Percentiles rank a stretch among this genome's conserved stretches.
These are phyloP conservation scores for Intubia oerlemansii DNA, from an alignment of 2,329 filamentous ascomycete species.

Conservation along the genomic window DNA sequence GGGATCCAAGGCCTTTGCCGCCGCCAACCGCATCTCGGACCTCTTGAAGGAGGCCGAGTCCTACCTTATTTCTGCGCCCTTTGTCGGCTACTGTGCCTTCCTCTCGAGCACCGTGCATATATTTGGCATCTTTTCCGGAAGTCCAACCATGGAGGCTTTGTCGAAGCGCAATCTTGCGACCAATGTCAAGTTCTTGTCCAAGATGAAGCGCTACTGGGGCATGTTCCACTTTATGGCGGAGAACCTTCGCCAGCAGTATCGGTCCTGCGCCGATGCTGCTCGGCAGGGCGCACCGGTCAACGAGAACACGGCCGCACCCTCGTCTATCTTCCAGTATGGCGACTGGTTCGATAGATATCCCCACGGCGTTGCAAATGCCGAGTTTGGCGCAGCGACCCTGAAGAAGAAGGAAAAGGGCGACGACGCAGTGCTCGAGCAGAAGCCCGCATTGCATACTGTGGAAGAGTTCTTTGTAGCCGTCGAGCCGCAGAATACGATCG, in stretches of 20 bases:
- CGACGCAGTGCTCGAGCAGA: constrained; percentile 78
- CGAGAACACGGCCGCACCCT: constrained; percentile 20
- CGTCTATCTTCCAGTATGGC: constrained; percentile 75
- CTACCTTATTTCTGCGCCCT: constrained; percentile 69
- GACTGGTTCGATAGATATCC: constrained; percentile 97
- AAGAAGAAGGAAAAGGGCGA: constrained; percentile 57
- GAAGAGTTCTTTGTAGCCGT: constrained; percentile 83
- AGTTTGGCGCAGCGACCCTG: constrained; percentile 50
- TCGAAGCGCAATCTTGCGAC: constrained; percentile 70
- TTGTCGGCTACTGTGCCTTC: constrained; percentile 88
- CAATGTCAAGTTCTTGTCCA: constrained; percentile 76
- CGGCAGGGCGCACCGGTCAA: constrained; percentile 36
- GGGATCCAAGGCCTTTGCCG: constrained; percentile 54
- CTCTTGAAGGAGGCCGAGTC: constrained; percentile 63
- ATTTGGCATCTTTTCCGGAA: constrained; percentile 74
- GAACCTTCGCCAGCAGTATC: constrained; percentile 75
- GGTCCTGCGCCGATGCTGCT: constrained; percentile 63
- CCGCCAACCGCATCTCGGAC: constrained; percentile 71
- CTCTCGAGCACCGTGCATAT: constrained; percentile 89
- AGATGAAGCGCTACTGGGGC: constrained; percentile 96
- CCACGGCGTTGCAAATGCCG: constrained; percentile 65
- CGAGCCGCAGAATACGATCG: constrained; percentile 40
- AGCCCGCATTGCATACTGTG: constrained; percentile 71
- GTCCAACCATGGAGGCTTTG: constrained; percentile 48
- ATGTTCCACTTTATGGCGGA: constrained; percentile 97